phyloP scores from a whole-genome alignment of 139 green algal species.

The Chlamydomonas eustigma region DNA sequence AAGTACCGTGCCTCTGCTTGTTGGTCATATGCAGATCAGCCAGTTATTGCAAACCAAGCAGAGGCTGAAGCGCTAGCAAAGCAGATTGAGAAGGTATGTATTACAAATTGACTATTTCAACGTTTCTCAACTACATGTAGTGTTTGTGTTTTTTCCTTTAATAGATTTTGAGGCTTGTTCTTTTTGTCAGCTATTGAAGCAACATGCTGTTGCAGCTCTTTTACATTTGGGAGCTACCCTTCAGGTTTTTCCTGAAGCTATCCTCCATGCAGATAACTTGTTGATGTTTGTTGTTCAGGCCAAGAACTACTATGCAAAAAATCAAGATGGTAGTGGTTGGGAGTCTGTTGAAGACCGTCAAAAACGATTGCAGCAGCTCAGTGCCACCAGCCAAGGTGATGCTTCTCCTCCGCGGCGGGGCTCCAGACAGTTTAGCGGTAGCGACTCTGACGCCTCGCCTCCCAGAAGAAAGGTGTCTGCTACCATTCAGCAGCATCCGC shows the following conservation, averaged over 20 bases:
- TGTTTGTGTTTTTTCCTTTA: too few species aligned
- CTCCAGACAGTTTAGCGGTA: neutral
- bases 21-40: constrained; percentile 35
- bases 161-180: too few species aligned
- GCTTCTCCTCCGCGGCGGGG: neutral
- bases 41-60: constrained; percentile 64
- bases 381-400: neutral
- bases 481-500: neutral
- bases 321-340: constrained; percentile 37
- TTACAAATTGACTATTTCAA: too few species aligned
- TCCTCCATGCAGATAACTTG: too few species aligned
- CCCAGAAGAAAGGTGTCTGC: neutral
- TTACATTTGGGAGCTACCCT: too few species aligned
- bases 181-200: too few species aligned
- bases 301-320: constrained; percentile 29
- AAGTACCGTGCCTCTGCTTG: too few species aligned
- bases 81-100: constrained; percentile 43
- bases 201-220: too few species aligned
- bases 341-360: constrained; percentile 1
- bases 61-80: constrained; percentile 45
- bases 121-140: too few species aligned
- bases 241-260: too few species aligned
- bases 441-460: neutral
- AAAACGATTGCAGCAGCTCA: neutral
- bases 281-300: too few species aligned